Conservation (phyloP, 2,329 filamentous ascomycete species). For the Claviceps arundinis region DNA sequence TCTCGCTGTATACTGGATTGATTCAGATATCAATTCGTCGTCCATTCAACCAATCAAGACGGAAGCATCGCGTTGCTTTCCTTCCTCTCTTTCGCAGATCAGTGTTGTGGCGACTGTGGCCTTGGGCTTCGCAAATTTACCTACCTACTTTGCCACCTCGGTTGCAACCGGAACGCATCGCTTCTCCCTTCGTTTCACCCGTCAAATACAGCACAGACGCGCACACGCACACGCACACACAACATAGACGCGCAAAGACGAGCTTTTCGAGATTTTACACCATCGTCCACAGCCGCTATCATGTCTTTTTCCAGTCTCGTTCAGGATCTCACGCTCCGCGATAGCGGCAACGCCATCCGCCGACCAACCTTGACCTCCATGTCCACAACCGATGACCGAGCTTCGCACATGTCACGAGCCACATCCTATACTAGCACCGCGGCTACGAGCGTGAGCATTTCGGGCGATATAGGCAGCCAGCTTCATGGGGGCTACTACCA, state of each 20-base stretch:
- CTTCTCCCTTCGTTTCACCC: not conserved
- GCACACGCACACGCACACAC: not conserved
- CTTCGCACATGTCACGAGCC: slow-evolving; percentile 48
- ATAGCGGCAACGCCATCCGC: slow-evolving; percentile 31
- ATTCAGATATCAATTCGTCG: no score
- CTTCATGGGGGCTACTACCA: slow-evolving; percentile 75
- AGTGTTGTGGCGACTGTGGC: not conserved
- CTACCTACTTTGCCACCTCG: no score
- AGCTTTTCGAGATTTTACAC: not conserved
- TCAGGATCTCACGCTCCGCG: slow-evolving; percentile 49
- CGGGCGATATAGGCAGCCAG: slow-evolving; percentile 68
- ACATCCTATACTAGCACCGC: slow-evolving; percentile 55
- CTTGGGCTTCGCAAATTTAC: slow-evolving; percentile 1
- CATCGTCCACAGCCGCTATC: slow-evolving; percentile 1
- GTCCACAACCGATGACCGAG: slow-evolving; percentile 45
- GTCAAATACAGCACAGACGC: not conserved
- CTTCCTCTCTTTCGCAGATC: not conserved
- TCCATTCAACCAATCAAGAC: not conserved
- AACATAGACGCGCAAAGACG: not conserved
- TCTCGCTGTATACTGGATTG: no score
- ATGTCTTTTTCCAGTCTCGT: slow-evolving; percentile 60
- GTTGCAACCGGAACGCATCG: no score
- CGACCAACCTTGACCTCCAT: slow-evolving; percentile 33
- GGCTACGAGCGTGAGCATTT: slow-evolving; percentile 56
- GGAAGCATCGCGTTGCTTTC: not conserved